phyloP scores from a whole-genome alignment of 2,329 filamentous ascomycete species.

The Lecanicillium sp. region DNA sequence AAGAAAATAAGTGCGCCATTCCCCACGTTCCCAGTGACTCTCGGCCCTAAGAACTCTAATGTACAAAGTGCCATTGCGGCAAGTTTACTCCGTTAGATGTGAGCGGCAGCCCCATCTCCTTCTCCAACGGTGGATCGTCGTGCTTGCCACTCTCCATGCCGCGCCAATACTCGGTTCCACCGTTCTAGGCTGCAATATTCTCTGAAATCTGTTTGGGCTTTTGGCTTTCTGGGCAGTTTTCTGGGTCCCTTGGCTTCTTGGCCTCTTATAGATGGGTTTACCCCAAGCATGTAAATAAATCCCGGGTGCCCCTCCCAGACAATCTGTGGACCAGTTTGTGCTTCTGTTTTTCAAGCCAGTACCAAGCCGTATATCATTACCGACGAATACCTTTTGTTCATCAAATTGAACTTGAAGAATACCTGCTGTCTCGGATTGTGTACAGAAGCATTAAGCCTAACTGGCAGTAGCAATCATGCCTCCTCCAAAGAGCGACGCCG shows the following conservation, averaged over 20 bases:
- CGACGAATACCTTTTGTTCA: no score
- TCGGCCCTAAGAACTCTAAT: no score
- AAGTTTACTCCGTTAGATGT: no score
- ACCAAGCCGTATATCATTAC: no score
- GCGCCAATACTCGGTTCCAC: neutral
- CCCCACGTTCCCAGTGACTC: neutral
- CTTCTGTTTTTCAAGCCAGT: no score
- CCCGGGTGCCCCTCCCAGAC: neutral
- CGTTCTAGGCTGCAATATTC: constrained; percentile 1
- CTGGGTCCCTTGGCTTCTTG: neutral
- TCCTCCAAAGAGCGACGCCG: neutral
- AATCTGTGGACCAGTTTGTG: neutral
- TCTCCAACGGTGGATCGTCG: neutral
- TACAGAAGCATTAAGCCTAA: no score
- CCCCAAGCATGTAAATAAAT: neutral
- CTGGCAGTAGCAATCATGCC: neutral
- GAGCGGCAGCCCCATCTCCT: no score
- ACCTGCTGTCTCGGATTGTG: no score
- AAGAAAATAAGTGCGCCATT: neutral
- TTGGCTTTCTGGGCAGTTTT: neutral
- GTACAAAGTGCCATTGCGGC: no score
- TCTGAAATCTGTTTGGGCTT: neutral
- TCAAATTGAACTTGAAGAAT: no score
- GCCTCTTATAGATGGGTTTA: no score
- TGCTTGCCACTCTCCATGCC: neutral